phyloP scores from a whole-genome alignment of 768 basidiomycete genomes.

The Rhizopogon sp. region DNA sequence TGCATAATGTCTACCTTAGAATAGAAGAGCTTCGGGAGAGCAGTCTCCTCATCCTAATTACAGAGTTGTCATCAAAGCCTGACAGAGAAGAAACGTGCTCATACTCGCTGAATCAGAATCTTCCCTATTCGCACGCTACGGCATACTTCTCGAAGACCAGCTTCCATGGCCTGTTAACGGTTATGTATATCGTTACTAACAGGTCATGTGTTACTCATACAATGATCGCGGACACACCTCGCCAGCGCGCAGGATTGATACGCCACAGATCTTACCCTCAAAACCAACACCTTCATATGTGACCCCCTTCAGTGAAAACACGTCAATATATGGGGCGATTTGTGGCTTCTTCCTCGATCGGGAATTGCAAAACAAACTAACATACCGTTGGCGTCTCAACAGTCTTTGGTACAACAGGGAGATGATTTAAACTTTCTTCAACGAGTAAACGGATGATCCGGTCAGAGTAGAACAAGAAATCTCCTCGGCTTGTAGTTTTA shows the following conservation, averaged over 20 bases:
- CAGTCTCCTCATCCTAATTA: slow-evolving; percentile 87
- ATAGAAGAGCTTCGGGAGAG: slow-evolving; percentile 89
- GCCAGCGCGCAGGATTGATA: slow-evolving; percentile 91
- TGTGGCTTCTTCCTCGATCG: background rate
- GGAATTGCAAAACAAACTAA: slow-evolving; percentile 6
- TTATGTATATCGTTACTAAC: background rate
- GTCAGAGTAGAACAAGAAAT: slow-evolving; percentile 95
- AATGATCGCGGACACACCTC: slow-evolving; percentile 48
- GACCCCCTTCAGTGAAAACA: slow-evolving; percentile 48
- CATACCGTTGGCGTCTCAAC: slow-evolving; percentile 81
- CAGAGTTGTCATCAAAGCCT: background rate
- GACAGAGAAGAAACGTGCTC: slow-evolving; percentile 12
- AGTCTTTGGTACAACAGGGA: slow-evolving; percentile 70
- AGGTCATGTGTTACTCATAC: background rate
- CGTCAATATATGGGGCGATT: background rate
- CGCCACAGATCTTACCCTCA: slow-evolving; percentile 94
- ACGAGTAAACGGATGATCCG: slow-evolving; percentile 83
- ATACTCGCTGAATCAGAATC: slow-evolving; percentile 92
- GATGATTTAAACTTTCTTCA: slow-evolving; percentile 85
- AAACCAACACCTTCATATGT: slow-evolving; percentile 90
- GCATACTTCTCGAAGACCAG: slow-evolving; percentile 92
- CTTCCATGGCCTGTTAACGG: slow-evolving; percentile 83
- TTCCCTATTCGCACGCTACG: slow-evolving; percentile 93
- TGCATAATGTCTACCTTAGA: slow-evolving; percentile 50
- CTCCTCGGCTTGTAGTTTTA: slow-evolving; percentile 81